Percentiles rank a stretch among this genome's conserved stretches.
phyloP scores from a whole-genome alignment of 2,329 filamentous ascomycete species.

The Phoma sp. region DNA sequence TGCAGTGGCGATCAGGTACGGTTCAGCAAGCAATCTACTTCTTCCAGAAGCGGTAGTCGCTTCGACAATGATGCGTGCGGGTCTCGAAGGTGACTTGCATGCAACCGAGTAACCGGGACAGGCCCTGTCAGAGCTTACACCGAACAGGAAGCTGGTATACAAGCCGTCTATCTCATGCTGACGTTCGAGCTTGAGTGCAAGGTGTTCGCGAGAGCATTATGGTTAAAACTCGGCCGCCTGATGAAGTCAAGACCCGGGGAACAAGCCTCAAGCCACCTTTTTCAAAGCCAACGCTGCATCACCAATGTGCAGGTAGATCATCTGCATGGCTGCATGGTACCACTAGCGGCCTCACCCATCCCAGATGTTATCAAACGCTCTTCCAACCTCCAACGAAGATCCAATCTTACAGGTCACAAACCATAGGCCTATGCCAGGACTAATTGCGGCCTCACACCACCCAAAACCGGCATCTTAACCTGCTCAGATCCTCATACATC shows the following conservation, averaged over 20 bases:
- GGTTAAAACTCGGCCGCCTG: neutral
- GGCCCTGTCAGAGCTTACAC: constrained; percentile 18
- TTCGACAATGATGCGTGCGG: constrained; percentile 32
- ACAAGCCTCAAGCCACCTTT: constrained; percentile 6
- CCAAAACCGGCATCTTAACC: neutral
- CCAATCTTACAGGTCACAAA: constrained; percentile 2
- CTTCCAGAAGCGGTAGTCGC: constrained; percentile 24
- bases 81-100: constrained; percentile 29
- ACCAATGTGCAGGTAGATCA: constrained; percentile 13
- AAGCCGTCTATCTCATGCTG: constrained; percentile 22
- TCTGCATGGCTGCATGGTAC: constrained; percentile 18
- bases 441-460: neutral
- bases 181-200: neutral
- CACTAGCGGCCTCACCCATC: constrained; percentile 10
- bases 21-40: neutral
- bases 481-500: neutral
- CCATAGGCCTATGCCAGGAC: neutral
- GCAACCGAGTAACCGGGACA: constrained; percentile 39
- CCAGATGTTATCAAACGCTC: constrained; percentile 9
- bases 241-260: neutral
- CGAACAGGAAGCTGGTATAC: constrained; percentile 28
- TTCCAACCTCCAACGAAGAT: neutral
- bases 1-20: constrained; percentile 13
- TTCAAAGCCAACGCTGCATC: constrained; percentile 3
- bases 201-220: neutral